A percentile compares a stretch with the other conserved stretches of the same genome.
Conservation (phyloP, 2,329 filamentous ascomycete genomes). For the Fusarium virguliforme region DNA sequence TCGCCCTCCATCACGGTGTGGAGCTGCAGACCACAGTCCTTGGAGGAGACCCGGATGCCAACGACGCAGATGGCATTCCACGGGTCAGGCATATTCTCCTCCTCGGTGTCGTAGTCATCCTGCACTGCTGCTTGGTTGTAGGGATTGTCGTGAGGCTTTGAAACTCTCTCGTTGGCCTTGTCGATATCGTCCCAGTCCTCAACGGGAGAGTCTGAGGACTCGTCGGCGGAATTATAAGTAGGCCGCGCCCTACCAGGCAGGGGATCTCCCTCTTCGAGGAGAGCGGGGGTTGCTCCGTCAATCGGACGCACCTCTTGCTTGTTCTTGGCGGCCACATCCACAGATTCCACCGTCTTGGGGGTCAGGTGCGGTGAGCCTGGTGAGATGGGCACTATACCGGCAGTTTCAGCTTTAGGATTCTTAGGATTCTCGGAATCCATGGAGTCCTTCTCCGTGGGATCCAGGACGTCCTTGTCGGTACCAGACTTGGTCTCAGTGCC, state of each 20-base stretch:
- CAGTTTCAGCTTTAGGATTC: constrained; percentile 33
- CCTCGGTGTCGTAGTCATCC: constrained; percentile 68
- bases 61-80: constrained; percentile 77
- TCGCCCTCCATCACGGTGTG: constrained; percentile 71
- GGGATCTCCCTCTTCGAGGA: constrained; percentile 38
- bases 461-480: constrained; percentile 26
- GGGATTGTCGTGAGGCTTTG: constrained; percentile 63
- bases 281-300: constrained; percentile 47
- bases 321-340: constrained; percentile 43
- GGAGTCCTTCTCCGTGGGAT: constrained; percentile 5
- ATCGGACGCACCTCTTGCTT: constrained; percentile 57
- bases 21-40: constrained; percentile 69
- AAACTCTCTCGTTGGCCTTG: constrained; percentile 71
- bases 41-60: constrained; percentile 74
- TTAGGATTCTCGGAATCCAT: constrained; percentile 19
- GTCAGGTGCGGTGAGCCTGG: constrained; percentile 54
- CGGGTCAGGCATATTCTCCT: constrained; percentile 69
- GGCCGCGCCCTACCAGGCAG: constrained; percentile 44
- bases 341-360: constrained; percentile 53
- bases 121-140: constrained; percentile 54
- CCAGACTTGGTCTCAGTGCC: constrained; percentile 24
- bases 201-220: constrained; percentile 73
- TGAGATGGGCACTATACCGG: constrained; percentile 50
- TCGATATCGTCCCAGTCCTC: constrained; percentile 74
- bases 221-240: constrained; percentile 64